Evolutionary conservation across 106 monocot species (phyloP), one percentile per base, ranked within the genome.

Genomic region (Agapanthus africanus): DNA sequence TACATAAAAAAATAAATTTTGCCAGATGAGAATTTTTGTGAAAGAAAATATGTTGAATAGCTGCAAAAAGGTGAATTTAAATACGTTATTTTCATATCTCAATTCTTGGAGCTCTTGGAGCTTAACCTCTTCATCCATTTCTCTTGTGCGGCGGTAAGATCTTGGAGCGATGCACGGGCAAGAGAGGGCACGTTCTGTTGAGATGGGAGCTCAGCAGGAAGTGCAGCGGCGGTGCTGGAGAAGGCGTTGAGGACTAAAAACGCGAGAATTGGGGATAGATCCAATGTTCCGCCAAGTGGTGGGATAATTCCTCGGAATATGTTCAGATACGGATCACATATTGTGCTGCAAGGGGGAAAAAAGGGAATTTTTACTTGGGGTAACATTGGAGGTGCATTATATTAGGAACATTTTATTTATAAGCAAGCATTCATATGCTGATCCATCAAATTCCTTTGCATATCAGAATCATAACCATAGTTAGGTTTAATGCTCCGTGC

Each of bases 231-330:
- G 0, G 82, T 82, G 75, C 88, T 91, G 4, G 86, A 82, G 54
- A 97, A 80, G 50, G 69, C 86, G 67, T 97, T 89, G 22, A 97
- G 78, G 70, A 89, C 95, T 21, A 91, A 36, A 69, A 97, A 91
- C 0, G 95, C 95, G 28, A 97, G 74, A 61, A 97, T 89, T 26
- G 95, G 95, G 0, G 95, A 97, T 11, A 97, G 84, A 84, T 97
- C 95, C 32, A 97, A 37, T 15, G 86, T 78, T 59, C 91, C 91
- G n/a, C 91, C 88, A 37, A 91, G 79, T 41, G 95, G 91, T 32
- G 88, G 93, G 38, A 97, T 97, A n/a, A 97, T 76, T 64, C 88
- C 95, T 51, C 91, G 91, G 78, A 97, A 97, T 72, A 97, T 86
- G 72, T 91, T 97, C 71, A 97, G 80, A 63, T 97, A 97, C 0